phyloP scores from a whole-genome alignment of 169 alveolate genomes.

The Blepharisma undulans region DNA sequence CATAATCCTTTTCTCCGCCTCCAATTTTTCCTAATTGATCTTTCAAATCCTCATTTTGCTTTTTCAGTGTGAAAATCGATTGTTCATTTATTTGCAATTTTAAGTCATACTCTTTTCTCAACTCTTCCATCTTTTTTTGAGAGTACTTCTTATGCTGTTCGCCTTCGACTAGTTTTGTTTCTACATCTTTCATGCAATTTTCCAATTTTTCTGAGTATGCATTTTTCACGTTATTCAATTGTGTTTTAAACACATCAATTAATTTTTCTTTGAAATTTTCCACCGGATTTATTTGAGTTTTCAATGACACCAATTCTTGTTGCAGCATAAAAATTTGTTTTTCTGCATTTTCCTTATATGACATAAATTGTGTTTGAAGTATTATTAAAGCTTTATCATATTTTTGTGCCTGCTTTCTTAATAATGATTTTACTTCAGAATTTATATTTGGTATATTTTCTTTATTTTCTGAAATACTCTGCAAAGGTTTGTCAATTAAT shows the following conservation, averaged over 20 bases:
- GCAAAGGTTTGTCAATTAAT: not conserved
- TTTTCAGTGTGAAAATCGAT: not conserved
- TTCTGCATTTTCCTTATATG: slow-evolving; percentile 13
- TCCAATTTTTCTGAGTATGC: not conserved
- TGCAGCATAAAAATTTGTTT: not conserved
- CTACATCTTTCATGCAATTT: not conserved
- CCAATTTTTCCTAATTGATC: not conserved
- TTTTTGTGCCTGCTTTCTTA: slow-evolving; percentile 27
- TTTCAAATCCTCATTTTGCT: not conserved
- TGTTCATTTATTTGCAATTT: not conserved
- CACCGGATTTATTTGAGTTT: not conserved
- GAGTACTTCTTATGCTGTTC: not conserved
- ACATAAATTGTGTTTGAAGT: slow-evolving; percentile 3
- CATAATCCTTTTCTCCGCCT: not conserved
- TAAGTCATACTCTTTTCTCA: not conserved
- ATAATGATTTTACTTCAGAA: not conserved
- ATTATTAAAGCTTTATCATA: slow-evolving; percentile 19
- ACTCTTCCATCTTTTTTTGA: not conserved
- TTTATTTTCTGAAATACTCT: not conserved
- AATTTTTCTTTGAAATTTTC: not conserved
- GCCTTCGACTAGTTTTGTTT: not conserved
- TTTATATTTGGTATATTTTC: not conserved
- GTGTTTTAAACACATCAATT: not conserved
- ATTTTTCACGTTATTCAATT: not conserved
- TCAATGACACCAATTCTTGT: not conserved